These are phyloP conservation scores for Fusarium sp. DNA, from an alignment of 2,329 filamentous ascomycete species.

Conservation along the genomic window DNA sequence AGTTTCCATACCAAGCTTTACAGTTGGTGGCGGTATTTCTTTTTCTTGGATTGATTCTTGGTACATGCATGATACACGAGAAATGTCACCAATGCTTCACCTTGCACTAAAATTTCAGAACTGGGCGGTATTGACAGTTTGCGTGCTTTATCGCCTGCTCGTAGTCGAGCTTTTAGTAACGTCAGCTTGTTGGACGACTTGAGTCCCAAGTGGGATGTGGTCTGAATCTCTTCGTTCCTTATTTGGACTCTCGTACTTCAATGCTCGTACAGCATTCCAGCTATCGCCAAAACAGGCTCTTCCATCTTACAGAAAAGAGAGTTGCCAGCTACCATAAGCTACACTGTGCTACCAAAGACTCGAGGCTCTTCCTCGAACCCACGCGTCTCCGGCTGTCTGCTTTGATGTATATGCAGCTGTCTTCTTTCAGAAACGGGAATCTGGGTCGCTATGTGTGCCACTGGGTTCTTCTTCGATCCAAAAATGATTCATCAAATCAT, in stretches of 20 bases:
- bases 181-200: neutral
- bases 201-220: neutral
- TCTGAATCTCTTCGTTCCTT: neutral
- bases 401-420: slow-evolving; percentile 34
- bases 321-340: slow-evolving; percentile 6
- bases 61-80: slow-evolving; percentile 6
- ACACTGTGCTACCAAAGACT: slow-evolving; percentile 25
- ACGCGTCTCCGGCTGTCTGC: slow-evolving; percentile 37
- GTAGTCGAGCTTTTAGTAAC: neutral
- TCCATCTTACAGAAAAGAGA: neutral
- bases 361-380: slow-evolving; percentile 17
- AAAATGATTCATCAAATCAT: slow-evolving; percentile 22
- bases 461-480: slow-evolving; percentile 8
- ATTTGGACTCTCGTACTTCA: neutral
- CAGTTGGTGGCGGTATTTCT: neutral
- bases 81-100: neutral
- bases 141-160: neutral
- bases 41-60: neutral
- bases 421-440: slow-evolving; percentile 33
- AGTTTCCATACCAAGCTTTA: neutral
- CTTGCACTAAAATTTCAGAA: neutral
- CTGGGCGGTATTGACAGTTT: neutral
- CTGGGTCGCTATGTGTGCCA: slow-evolving; percentile 8
- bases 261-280: slow-evolving; percentile 3
- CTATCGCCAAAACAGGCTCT: neutral